Percentiles rank a stretch among this genome's conserved stretches.
Evolutionary conservation across 2,329 filamentous ascomycete species (phyloP).

Genomic region (Talaromyces sp.): DNA sequence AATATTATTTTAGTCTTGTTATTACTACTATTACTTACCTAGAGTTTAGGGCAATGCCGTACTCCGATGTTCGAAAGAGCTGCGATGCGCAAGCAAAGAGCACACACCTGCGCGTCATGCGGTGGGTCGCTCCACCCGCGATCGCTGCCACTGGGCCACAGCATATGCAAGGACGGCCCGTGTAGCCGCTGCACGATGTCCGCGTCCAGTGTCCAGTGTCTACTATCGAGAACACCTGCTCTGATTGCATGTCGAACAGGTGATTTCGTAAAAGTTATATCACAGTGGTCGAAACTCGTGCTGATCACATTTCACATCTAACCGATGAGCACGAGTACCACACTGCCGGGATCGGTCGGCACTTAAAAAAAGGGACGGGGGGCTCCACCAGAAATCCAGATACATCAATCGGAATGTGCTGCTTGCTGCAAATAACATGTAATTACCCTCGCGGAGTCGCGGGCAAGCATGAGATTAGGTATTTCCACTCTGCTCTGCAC

Average conservation of each 20-base stretch:
- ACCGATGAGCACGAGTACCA: neutral
- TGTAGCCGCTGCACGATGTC: constrained; percentile 7
- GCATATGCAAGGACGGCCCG: constrained; percentile 9
- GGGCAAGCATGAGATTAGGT: neutral
- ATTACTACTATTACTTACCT: too few relatives aligned
- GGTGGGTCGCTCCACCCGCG: neutral
- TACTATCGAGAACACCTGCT: neutral
- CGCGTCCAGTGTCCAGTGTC: neutral
- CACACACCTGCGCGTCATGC: constrained; percentile 1
- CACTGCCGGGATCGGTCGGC: neutral
- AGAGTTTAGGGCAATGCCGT: too few relatives aligned
- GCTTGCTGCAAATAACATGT: neutral
- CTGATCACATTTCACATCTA: neutral
- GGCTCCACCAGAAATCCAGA: neutral
- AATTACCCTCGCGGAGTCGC: neutral
- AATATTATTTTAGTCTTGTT: too few relatives aligned
- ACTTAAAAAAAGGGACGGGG: neutral
- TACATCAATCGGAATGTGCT: neutral
- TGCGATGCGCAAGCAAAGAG: too few relatives aligned
- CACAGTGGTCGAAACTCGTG: too few relatives aligned
- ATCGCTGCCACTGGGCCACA: constrained; percentile 2
- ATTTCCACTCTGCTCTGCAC: neutral
- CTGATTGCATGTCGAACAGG: neutral
- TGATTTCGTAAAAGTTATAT: too few relatives aligned
- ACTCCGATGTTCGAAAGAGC: too few relatives aligned